A percentile compares a stretch with the other conserved stretches of the same genome.
Conservation (phyloP, 805 yeast species). For the Lipomyces mesembrius region DNA sequence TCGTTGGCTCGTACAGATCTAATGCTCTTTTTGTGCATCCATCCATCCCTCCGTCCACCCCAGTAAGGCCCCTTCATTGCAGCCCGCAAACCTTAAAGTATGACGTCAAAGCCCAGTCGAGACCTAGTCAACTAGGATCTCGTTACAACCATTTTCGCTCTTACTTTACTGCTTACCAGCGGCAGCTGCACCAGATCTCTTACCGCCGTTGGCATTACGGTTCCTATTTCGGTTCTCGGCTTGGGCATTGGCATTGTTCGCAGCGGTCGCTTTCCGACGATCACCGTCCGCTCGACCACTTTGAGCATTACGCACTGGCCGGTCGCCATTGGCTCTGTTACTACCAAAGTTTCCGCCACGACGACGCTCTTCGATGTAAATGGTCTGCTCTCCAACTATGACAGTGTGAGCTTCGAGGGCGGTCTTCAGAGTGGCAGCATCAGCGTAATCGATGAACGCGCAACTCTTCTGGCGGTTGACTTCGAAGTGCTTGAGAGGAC, state of each 20-base stretch:
- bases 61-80: no score
- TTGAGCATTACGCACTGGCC: slow-evolving; percentile 4
- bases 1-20: neutral
- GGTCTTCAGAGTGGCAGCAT: slow-evolving; percentile 41
- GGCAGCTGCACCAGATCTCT: slow-evolving; percentile 1
- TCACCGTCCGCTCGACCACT: slow-evolving; percentile 1
- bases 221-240: slow-evolving; percentile 10
- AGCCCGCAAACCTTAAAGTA: no score
- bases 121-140: neutral
- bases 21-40: neutral
- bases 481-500: slow-evolving; percentile 46
- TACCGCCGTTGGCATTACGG: neutral
- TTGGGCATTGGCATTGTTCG: neutral
- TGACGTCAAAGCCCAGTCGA: neutral
- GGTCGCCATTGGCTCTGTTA: neutral
- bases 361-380: slow-evolving; percentile 45
- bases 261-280: neutral
- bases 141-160: neutral
- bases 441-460: slow-evolving; percentile 48
- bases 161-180: slow-evolving; percentile 1
- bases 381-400: slow-evolving; percentile 42
- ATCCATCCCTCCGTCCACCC: neutral
- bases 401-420: slow-evolving; percentile 45
- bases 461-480: slow-evolving; percentile 44
- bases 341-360: slow-evolving; percentile 39